Conservation (phyloP, 2,329 filamentous ascomycete species). For the Ophiognomonia clavigignenti-juglandacearum region DNA sequence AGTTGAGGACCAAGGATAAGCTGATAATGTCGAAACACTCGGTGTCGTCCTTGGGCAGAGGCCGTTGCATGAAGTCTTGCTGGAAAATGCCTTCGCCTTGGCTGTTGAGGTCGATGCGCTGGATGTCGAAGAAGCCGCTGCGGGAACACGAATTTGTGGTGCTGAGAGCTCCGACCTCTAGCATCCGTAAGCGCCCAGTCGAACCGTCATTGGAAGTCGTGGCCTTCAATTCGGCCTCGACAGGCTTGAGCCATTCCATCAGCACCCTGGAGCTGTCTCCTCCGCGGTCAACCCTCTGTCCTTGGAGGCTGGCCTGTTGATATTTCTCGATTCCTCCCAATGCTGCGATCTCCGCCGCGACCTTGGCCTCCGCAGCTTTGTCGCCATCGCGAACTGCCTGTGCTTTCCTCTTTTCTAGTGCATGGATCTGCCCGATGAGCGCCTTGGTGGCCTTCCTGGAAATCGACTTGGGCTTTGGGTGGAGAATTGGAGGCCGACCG, state of each 20-base stretch:
- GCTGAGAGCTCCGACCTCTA: slow-evolving; percentile 87
- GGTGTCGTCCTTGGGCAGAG: slow-evolving; percentile 56
- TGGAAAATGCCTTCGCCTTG: slow-evolving; percentile 75
- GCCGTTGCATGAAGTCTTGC: slow-evolving; percentile 91
- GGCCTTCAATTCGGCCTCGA: slow-evolving; percentile 20
- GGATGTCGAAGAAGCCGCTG: slow-evolving; percentile 65
- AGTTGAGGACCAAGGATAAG: slow-evolving; percentile 89
- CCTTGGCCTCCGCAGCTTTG: slow-evolving; percentile 35
- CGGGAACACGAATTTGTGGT: slow-evolving; percentile 78
- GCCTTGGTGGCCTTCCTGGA: slow-evolving; percentile 60
- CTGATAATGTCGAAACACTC: slow-evolving; percentile 86
- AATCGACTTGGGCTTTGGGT: slow-evolving; percentile 53
- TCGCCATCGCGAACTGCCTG: slow-evolving; percentile 54
- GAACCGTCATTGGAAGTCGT: slow-evolving; percentile 17
- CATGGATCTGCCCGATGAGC: slow-evolving; percentile 62
- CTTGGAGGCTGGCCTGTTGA: slow-evolving; percentile 64
- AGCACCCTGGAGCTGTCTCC: slow-evolving; percentile 63
- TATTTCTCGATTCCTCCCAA: slow-evolving; percentile 60
- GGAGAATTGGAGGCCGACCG: slow-evolving; percentile 53
- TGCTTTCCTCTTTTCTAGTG: slow-evolving; percentile 56
- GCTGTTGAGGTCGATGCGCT: slow-evolving; percentile 86
- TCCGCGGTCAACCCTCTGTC: slow-evolving; percentile 60
- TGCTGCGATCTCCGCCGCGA: slow-evolving; percentile 49
- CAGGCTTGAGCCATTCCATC: slow-evolving; percentile 55
- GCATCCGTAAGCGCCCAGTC: slow-evolving; percentile 50